Base-by-base conservation (phyloP, 2,329 filamentous ascomycete species). In the Beauveria asiatica region DNA sequence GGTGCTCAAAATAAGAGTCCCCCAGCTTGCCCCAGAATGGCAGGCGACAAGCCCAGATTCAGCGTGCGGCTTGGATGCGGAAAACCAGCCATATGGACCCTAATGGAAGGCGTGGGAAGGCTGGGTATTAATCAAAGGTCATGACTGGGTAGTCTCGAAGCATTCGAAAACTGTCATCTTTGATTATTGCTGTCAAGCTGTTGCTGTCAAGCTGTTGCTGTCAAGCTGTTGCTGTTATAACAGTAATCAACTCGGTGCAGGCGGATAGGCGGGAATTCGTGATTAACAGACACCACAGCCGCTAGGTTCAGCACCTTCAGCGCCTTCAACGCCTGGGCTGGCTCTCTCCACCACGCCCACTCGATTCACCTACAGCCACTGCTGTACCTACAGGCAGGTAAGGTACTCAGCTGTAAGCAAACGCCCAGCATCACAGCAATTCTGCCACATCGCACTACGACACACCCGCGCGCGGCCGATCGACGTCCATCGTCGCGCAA, bases 41-140 rank as follows among this genome's bases (percentile, higher is more conserved):
- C 56, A 58, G 56, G 56, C 56, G 37, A 51, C 25, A 58, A 58
- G 56, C 27, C 37, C 44, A 44, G n/a, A 23, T 23, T 41, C 50
- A 41, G 37, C 16, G 33, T 13, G 37, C 37, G 21, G 30, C 44
- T n/a, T 49, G 16, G 10, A n/a, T 37, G 33, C 33, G 13, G 33
- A 37, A 13, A 37, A 11, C 33, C 10, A 37, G 33, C 33, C 11
- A 13, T 37, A 37, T 37, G 33, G 33, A 37, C 11, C 33, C 11
- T 5, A 13, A 13, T 37, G 13, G 33, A 37, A 37, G 33, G 33
- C 33, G 5, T 13, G 5, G 30, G 30, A 30, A 10, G 27, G 27
- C 27, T 11, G 33, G 33, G 11, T 37, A 37, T 37, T 37, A 13
- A 37, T 37, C 13, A 13, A 37, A 37, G 11, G 11, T 13, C 33